Conservation (phyloP, 1,284 basidiomycete species). For the Ustilago cynodontis region DNA sequence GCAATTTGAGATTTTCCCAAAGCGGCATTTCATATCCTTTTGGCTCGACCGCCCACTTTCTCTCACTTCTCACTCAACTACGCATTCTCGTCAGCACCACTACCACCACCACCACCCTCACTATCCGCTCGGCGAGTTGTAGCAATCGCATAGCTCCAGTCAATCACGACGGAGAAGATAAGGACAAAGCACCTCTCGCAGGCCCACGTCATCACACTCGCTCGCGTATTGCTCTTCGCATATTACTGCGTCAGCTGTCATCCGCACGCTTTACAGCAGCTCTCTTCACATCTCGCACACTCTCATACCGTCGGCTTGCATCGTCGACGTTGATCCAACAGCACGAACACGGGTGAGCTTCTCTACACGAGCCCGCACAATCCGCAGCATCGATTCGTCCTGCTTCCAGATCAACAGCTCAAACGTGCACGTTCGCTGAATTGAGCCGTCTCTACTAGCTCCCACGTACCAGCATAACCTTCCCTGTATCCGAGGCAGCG, state of each 20-base stretch:
- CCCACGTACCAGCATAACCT: neutral
- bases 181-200: no score
- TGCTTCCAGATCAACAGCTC: neutral
- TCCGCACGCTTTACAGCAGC: neutral
- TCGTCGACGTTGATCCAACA: neutral
- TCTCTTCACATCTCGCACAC: neutral
- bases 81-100: neutral
- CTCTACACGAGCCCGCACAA: neutral
- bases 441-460: neutral
- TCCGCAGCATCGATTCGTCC: neutral
- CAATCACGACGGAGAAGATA: no score
- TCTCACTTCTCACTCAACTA: neutral
- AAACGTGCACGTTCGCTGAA: neutral
- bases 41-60: slow-evolving; percentile 7
- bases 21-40: neutral
- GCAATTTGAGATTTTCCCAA: neutral
- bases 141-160: no score
- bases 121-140: slow-evolving; percentile 1
- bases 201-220: no score
- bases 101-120: neutral
- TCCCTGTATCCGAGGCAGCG: neutral
- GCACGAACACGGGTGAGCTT: neutral
- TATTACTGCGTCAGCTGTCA: neutral
- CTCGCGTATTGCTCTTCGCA: neutral
- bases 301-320: neutral